phyloP scores from a whole-genome alignment of 2,329 filamentous ascomycete species.

The Septoria petroselini region DNA sequence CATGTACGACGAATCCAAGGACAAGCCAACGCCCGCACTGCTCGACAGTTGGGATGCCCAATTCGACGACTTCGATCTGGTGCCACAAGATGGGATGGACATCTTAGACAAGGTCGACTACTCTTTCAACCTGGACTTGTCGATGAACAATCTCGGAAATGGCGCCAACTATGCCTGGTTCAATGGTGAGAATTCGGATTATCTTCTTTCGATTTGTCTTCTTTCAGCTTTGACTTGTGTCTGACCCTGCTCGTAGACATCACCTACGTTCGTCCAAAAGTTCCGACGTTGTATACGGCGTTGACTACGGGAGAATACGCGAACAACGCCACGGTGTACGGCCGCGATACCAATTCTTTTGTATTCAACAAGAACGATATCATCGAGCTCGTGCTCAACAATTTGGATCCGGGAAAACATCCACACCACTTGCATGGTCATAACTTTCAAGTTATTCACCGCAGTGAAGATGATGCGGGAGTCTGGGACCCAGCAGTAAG shows the following conservation, averaged over 20 bases:
- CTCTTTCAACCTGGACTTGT: conserved; percentile 57
- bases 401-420: conserved; percentile 67
- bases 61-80: conserved; percentile 70
- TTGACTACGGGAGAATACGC: conserved; percentile 58
- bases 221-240: no score
- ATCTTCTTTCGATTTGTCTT: no score
- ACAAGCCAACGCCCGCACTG: conserved; percentile 50
- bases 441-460: conserved; percentile 61
- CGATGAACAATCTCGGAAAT: conserved; percentile 65
- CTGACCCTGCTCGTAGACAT: conserved; percentile 49
- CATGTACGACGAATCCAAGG: conserved; percentile 51
- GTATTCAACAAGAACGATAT: conserved; percentile 64
- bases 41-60: conserved; percentile 60
- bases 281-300: conserved; percentile 75
- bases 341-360: conserved; percentile 55
- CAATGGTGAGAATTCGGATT: conserved; percentile 57
- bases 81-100: conserved; percentile 64
- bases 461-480: conserved; percentile 36
- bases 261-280: conserved; percentile 70
- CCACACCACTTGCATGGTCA: conserved; percentile 76
- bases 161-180: conserved; percentile 61
- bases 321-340: conserved; percentile 46
- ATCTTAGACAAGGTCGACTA: conserved; percentile 62
- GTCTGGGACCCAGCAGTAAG: conserved; percentile 31
- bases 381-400: conserved; percentile 76